phyloP scores from a whole-genome alignment of 1,139 yeast genomes.

The Schwanniomyces etchellsii region DNA sequence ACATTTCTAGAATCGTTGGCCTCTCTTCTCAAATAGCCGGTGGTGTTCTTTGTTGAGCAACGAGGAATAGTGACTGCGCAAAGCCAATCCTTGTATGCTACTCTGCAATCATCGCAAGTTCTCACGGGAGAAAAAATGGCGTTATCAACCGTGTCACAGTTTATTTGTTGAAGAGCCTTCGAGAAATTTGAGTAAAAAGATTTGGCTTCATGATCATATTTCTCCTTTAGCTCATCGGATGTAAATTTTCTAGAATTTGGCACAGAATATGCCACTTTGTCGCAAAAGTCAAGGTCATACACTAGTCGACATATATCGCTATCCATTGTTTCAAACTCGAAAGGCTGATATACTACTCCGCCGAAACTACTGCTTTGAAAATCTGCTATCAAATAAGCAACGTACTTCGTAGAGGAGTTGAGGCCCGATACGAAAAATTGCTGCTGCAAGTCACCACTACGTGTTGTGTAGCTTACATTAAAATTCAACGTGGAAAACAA shows the following conservation, averaged over 20 bases:
- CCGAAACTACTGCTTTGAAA: slow-evolving; percentile 42
- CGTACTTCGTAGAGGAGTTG: slow-evolving; percentile 56
- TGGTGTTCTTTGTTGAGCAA: slow-evolving; percentile 50
- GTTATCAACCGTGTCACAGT: slow-evolving; percentile 72
- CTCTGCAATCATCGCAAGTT: slow-evolving; percentile 67
- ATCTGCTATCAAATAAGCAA: slow-evolving; percentile 60
- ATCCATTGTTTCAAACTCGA: slow-evolving; percentile 56
- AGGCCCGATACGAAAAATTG: slow-evolving; percentile 62
- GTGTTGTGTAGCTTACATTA: slow-evolving; percentile 37
- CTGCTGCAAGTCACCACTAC: slow-evolving; percentile 47
- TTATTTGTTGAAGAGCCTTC: slow-evolving; percentile 67
- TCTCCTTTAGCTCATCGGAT: slow-evolving; percentile 16
- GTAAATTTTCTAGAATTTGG: slow-evolving; percentile 46
- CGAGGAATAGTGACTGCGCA: slow-evolving; percentile 90
- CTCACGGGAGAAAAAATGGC: slow-evolving; percentile 68
- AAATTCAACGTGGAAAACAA: slow-evolving; percentile 18
- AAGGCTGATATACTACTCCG: slow-evolving; percentile 59
- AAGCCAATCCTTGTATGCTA: slow-evolving; percentile 78
- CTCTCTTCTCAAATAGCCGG: slow-evolving; percentile 45
- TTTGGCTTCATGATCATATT: slow-evolving; percentile 64
- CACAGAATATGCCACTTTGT: slow-evolving; percentile 79
- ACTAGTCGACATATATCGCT: slow-evolving; percentile 64
- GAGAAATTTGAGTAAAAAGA: slow-evolving; percentile 59
- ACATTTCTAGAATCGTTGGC: slow-evolving; percentile 55
- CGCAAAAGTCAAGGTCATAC: slow-evolving; percentile 71